Base-by-base conservation (phyloP, 176 grass and related monocot genomes). In the Chloris gayana region DNA sequence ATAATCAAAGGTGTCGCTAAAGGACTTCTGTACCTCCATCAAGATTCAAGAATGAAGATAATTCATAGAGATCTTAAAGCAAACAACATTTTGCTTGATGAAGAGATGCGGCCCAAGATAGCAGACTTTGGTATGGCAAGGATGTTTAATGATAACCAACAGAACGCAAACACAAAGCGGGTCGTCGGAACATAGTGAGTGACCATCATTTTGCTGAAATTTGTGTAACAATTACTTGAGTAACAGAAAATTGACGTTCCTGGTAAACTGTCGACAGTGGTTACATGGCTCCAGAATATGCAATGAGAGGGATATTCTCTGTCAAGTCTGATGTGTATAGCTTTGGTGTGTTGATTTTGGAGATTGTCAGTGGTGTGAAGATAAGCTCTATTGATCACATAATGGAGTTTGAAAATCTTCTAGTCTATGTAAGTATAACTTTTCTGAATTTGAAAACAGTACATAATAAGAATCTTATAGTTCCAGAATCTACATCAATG, bases 231-330 rank as follows among this genome's bases (percentile, higher is more conserved):
- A 7, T 27, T 60, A 59, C 1, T 13, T 17, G 59, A 39, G 72
- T 39, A 14, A 60, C 13, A 27, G 24, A 41, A 74, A n/a, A 49
- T 37, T 41, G 51, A 31, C 2, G 2, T 42, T 46, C 7, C 2
- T 44, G 58, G 2, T 54, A 35, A 83, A 63, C 24, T 75, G 14
- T 76, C 22, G 13, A 61, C 61, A 87, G 85, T 41, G 85, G 85
- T 41, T 88, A 87, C 54, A 87, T 87, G 85, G 80, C 85, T 44
- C 79, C 69, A 29, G 86, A 88, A 33, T 84, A 88, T 88, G 86
- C 86, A 79, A 61, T 84, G 49, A 50, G 47, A 62, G 81, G 86
- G 1, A 64, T 84, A n/a, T 88, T 84, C 30, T 88, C 86, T 17
- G 60, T 68, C 24, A 88, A 88, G 67, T 67, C 86, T 4, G 74